These are phyloP conservation scores for Penicillium vulpinum DNA, from an alignment of 2,329 filamentous ascomycete genomes.

Conservation along the genomic window DNA sequence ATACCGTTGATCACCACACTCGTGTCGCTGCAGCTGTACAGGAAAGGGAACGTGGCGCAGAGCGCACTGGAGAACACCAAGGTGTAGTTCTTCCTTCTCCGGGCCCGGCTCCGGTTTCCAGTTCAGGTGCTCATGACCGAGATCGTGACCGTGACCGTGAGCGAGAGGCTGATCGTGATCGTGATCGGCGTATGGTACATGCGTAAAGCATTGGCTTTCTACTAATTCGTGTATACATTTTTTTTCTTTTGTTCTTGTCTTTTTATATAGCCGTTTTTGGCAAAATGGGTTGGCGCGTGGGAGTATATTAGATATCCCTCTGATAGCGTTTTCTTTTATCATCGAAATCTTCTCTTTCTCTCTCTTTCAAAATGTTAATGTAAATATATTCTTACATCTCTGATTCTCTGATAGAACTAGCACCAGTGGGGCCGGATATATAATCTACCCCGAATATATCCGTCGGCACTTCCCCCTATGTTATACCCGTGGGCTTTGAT, in stretches of 20 bases:
- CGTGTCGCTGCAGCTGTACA: constrained; percentile 37
- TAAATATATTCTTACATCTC: too few relatives aligned
- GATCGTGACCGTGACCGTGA: constrained; percentile 20
- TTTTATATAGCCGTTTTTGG: constrained; percentile 16
- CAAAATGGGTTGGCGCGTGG: constrained; percentile 11
- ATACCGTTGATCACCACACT: constrained; percentile 43
- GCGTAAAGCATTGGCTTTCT: constrained; percentile 11
- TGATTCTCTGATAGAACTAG: too few relatives aligned
- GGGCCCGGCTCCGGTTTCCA: background rate
- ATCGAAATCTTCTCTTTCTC: too few relatives aligned
- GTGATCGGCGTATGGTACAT: constrained; percentile 33
- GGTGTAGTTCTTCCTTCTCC: background rate
- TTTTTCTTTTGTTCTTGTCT: background rate
- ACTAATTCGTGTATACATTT: constrained; percentile 14
- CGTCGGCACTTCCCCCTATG: too few relatives aligned
- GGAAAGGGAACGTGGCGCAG: constrained; percentile 28
- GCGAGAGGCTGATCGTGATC: constrained; percentile 22
- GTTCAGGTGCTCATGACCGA: background rate
- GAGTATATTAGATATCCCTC: constrained; percentile 14
- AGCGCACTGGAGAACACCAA: constrained; percentile 17
- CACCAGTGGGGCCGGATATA: background rate
- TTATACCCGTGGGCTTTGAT: too few relatives aligned
- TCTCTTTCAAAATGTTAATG: too few relatives aligned
- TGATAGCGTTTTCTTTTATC: background rate
- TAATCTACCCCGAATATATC: background rate